Evolutionary conservation across 1,139 yeast genomes (phyloP).

Genomic region (Yamadazyma conglobata): DNA sequence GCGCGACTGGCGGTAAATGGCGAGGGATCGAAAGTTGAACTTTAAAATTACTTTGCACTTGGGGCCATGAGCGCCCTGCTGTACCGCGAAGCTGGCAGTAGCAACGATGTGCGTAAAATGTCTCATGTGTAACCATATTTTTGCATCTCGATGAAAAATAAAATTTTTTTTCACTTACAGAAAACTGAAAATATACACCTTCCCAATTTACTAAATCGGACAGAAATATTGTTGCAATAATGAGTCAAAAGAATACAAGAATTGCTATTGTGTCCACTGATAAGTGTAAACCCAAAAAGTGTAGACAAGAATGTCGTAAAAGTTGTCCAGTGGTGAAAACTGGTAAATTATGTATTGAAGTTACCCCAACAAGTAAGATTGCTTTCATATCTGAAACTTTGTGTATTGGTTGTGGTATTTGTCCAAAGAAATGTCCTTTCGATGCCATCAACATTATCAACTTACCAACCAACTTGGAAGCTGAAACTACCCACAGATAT

Average conservation of each 20-base stretch:
- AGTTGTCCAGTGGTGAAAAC: slow-evolving; percentile 97
- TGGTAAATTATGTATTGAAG: slow-evolving; percentile 97
- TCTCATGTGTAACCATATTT: slow-evolving; percentile 1
- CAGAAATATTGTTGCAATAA: slow-evolving; percentile 2
- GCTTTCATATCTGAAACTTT: slow-evolving; percentile 93
- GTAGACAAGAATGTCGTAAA: slow-evolving; percentile 96
- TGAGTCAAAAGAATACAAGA: slow-evolving; percentile 61
- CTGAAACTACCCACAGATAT: slow-evolving; percentile 92
- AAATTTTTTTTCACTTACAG: slow-evolving; percentile 10
- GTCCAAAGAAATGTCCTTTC: slow-evolving; percentile 97
- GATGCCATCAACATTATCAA: slow-evolving; percentile 95
- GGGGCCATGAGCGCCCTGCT: too few species aligned
- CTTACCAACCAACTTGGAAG: slow-evolving; percentile 89
- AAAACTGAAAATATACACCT: slow-evolving; percentile 2
- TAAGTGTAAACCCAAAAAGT: slow-evolving; percentile 96
- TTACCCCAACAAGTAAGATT: slow-evolving; percentile 82
- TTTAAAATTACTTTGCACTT: too few species aligned
- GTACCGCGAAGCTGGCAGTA: too few species aligned
- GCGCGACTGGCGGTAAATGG: too few species aligned
- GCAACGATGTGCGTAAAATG: slow-evolving; percentile 2
- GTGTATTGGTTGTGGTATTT: slow-evolving; percentile 99
- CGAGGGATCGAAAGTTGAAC: too few species aligned
- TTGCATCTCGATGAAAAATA: slow-evolving; percentile 8
- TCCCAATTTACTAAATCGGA: not conserved
- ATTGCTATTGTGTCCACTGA: slow-evolving; percentile 92